A percentile compares a stretch with the other conserved stretches of the same genome.
Evolutionary conservation across 768 basidiomycete genomes (phyloP).

Genomic region (Suillus spraguei): DNA sequence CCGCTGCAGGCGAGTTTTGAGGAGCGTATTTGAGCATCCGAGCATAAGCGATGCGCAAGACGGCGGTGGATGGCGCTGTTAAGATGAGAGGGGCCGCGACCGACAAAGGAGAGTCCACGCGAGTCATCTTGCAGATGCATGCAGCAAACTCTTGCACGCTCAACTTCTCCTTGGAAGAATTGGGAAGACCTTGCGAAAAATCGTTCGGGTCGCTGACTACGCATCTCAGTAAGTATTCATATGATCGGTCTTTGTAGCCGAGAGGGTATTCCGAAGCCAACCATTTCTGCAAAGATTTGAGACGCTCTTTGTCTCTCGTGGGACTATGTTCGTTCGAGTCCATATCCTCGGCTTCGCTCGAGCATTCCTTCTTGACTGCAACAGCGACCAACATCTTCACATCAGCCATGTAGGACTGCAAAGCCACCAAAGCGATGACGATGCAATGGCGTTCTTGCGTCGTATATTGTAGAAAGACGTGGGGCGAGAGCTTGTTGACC

Average conservation of each 20-base stretch:
- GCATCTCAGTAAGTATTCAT: background rate
- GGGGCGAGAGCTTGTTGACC: background rate
- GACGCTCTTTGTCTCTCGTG: background rate
- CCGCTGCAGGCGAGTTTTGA: no score
- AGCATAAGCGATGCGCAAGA: no score
- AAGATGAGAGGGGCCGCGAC: background rate
- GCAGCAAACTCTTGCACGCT: background rate
- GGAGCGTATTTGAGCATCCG: no score
- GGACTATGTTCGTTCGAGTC: background rate
- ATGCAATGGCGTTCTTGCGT: background rate
- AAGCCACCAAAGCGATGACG: background rate
- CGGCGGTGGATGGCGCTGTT: background rate
- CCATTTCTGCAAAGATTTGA: background rate
- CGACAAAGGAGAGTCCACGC: fast-evolving
- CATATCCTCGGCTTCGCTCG: no score
- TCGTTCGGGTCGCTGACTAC: background rate
- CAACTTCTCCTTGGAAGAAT: background rate
- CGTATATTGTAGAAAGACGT: background rate
- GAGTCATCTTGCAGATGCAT: background rate
- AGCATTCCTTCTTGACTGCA: background rate
- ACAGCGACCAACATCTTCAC: background rate
- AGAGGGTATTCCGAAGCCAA: background rate
- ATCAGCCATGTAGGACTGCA: background rate
- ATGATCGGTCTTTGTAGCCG: background rate
- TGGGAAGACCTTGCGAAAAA: background rate